Conservation (phyloP, 2,329 filamentous ascomycete species). For the Epichloe brachyelytri region DNA sequence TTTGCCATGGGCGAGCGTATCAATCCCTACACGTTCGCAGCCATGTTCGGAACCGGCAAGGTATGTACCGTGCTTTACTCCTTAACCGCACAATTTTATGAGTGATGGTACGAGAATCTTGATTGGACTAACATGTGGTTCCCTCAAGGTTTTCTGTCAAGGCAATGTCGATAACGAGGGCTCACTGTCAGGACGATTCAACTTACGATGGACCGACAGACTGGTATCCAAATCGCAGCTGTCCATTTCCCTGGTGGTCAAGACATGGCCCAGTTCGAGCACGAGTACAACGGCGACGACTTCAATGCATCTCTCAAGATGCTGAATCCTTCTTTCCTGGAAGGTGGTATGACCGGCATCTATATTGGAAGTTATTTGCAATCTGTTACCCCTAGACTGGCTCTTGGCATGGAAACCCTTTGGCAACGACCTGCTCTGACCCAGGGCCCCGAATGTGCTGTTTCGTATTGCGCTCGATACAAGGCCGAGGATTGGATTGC, state of each 20-base stretch:
- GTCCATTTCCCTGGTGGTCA: conserved; percentile 69
- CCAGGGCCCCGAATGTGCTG: conserved; percentile 76
- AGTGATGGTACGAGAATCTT: too few relatives aligned
- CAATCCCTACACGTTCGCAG: conserved; percentile 90
- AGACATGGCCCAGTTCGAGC: conserved; percentile 86
- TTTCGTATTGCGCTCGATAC: conserved; percentile 87
- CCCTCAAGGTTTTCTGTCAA: conserved; percentile 77
- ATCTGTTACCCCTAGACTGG: conserved; percentile 73
- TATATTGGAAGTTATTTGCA: conserved; percentile 94
- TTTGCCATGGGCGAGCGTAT: conserved; percentile 89
- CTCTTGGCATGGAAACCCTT: conserved; percentile 81
- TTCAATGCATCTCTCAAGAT: conserved; percentile 90
- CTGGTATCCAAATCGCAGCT: conserved; percentile 80
- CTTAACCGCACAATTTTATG: not conserved
- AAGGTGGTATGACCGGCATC: conserved; percentile 88
- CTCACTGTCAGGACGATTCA: conserved; percentile 75
- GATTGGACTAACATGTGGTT: not conserved
- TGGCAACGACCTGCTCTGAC: conserved; percentile 81
- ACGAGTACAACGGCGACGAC: conserved; percentile 87
- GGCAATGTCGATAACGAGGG: conserved; percentile 91
- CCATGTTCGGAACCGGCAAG: conserved; percentile 85
- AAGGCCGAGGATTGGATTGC: conserved; percentile 87
- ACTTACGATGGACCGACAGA: conserved; percentile 74
- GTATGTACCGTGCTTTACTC: conserved; percentile 31
- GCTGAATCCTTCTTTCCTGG: conserved; percentile 86